These are phyloP conservation scores for Cladorrhinum samala DNA, from an alignment of 495 filamentous ascomycete species.

Conservation along the genomic window DNA sequence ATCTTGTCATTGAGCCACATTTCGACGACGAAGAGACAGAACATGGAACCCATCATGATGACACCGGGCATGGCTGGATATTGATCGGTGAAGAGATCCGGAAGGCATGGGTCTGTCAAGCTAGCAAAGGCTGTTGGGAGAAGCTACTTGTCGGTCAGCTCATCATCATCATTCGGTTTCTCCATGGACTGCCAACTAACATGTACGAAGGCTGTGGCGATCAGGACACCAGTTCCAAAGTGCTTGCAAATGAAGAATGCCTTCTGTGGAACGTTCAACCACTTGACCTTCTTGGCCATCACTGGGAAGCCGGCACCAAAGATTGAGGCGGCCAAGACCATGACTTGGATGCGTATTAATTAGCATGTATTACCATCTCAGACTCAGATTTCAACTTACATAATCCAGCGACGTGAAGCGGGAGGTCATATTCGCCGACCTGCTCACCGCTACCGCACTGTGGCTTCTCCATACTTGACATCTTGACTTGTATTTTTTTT, in stretches of 20 bases:
- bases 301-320: constrained; percentile 49
- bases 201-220: constrained; percentile 66
- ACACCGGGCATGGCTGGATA: constrained; percentile 56
- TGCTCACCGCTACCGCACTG: constrained; percentile 38
- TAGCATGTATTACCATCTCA: not conserved
- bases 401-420: constrained; percentile 41
- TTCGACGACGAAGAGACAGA: constrained; percentile 50
- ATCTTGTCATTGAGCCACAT: constrained; percentile 47
- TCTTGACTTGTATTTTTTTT: not conserved
- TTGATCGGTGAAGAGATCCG: constrained; percentile 46
- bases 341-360: constrained; percentile 24
- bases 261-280: constrained; percentile 48
- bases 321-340: constrained; percentile 35
- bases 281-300: constrained; percentile 47
- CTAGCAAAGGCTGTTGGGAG: constrained; percentile 52
- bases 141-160: constrained; percentile 30
- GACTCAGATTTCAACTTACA: constrained; percentile 39
- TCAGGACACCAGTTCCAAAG: constrained; percentile 64
- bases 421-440: constrained; percentile 43
- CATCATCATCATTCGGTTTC: not conserved
- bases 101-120: constrained; percentile 53
- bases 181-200: constrained; percentile 30
- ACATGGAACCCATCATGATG: constrained; percentile 54
- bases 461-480: constrained; percentile 30
- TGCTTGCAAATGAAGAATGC: constrained; percentile 54